Base-by-base conservation (phyloP, 2,329 filamentous ascomycete species). In the Emergomyces africanus region DNA sequence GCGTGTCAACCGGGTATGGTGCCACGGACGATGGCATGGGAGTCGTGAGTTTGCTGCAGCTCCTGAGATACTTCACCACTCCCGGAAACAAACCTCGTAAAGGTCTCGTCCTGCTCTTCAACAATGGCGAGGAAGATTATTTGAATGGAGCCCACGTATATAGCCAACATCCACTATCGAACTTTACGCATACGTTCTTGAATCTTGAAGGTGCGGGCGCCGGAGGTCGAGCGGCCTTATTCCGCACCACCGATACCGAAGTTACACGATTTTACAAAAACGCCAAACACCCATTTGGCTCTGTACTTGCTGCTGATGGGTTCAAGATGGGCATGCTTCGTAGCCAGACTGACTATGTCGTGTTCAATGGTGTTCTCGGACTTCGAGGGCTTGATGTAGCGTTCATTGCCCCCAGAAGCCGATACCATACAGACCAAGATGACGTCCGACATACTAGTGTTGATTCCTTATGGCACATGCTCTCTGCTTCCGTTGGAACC, bases 121-220 rank as follows among this genome's bases (percentile, higher is more conserved):
- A 99, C 78, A 96, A 97, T 68, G 92, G 88, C 41, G 94, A 99
- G 69, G 94, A 99, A 70, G 92, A 97, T 67, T 94, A 85, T 41
- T 77, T 97, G 12, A 89, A 95, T 64, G 94, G 94, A 0, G 90
- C 92, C 6, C 83, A 84, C 61, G 90, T 88, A 5, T 96, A 95
- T 68, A 85, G 88, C 33, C 84, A 90, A 64, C 90, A 91, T 70
- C 88, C 90, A 0, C 79, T 96, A 63, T 84, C 89, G 12, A 83
- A 83, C 57, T 88, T 95, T 59, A 82, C 89, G 10, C 88, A 91
- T 68, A 90, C 89, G 0, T 97, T 99, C 69, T 77, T 97, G 64
- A 99, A 99, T 66, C 82, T 99, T 18, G 94, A 99, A 73, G 94
- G 94, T 14, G 92, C 92, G 46, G 94, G 92, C 55, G 92, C 92